Evolutionary conservation across 495 filamentous ascomycete genomes (phyloP).

Genomic region (Annulohypoxylon nitens): DNA sequence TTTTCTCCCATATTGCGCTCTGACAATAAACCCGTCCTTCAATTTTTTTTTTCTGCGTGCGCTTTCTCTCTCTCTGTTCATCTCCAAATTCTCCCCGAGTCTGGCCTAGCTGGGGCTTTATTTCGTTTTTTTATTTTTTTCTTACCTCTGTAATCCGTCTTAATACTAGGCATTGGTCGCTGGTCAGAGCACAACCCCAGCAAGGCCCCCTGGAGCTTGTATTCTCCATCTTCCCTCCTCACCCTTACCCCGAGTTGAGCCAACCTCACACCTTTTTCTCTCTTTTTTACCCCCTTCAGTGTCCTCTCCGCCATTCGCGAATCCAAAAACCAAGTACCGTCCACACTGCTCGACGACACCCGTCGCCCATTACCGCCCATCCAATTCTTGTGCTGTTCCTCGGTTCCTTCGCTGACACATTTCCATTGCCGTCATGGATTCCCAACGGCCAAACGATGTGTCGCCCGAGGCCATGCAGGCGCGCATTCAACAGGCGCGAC

Average conservation of each 20-base stretch:
- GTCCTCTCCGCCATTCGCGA: conserved; percentile 48
- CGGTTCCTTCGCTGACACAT: conserved; percentile 46
- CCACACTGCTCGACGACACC: conserved; percentile 48
- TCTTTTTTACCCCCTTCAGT: conserved; percentile 52
- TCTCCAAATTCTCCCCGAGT: conserved; percentile 26
- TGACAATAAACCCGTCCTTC: conserved; percentile 21
- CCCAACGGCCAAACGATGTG: conserved; percentile 67
- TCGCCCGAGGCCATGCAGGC: conserved; percentile 73
- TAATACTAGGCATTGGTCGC: conserved; percentile 36
- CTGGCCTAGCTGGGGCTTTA: conserved; percentile 34
- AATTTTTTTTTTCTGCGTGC: background rate
- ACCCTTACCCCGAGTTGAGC: conserved; percentile 53
- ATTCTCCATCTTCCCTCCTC: conserved; percentile 44
- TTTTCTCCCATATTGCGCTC: conserved; percentile 12
- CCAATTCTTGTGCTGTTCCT: conserved; percentile 45
- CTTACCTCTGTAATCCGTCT: conserved; percentile 18
- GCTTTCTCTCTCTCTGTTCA: conserved; percentile 13
- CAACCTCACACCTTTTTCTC: conserved; percentile 54
- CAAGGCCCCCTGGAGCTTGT: conserved; percentile 45
- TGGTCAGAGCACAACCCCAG: conserved; percentile 42
- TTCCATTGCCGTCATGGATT: conserved; percentile 59
- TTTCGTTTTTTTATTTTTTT: conserved; percentile 28
- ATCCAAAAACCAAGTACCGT: conserved; percentile 40
- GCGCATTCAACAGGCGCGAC: conserved; percentile 94
- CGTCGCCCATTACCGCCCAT: conserved; percentile 40